phyloP scores from a whole-genome alignment of 2,329 filamentous ascomycete genomes.

The Bipolaris sorokiniana region DNA sequence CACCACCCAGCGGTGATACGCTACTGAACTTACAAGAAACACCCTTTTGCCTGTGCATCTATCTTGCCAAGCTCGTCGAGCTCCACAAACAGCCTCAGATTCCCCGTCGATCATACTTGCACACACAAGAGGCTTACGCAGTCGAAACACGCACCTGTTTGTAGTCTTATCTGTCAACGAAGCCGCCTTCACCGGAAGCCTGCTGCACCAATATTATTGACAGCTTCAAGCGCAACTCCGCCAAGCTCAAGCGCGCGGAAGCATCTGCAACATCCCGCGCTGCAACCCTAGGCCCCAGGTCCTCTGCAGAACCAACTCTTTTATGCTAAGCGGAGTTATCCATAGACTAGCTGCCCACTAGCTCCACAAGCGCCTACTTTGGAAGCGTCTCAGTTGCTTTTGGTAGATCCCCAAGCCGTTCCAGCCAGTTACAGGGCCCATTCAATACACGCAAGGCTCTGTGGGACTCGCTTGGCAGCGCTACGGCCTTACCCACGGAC shows the following conservation, averaged over 20 bases:
- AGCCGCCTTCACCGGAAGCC: constrained; percentile 26
- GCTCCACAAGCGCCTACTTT: constrained; percentile 10
- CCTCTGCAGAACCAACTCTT: constrained; percentile 19
- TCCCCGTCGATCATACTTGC: constrained; percentile 18
- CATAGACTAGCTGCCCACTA: constrained; percentile 8
- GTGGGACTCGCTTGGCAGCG: constrained; percentile 30
- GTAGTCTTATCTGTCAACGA: constrained; percentile 8
- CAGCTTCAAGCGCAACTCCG: constrained; percentile 19
- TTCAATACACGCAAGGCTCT: constrained; percentile 34
- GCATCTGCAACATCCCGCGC: constrained; percentile 43
- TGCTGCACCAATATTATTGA: constrained; percentile 29
- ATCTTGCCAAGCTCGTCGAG: constrained; percentile 33
- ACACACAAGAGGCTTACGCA: constrained; percentile 27
- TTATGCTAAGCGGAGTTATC: constrained; percentile 16
- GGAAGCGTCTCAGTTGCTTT: constrained; percentile 16
- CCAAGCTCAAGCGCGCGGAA: constrained; percentile 31
- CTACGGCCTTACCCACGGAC: constrained; percentile 17
- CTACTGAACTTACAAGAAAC: constrained; percentile 31
- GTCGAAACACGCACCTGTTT: constrained; percentile 27
- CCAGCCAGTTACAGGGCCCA: constrained; percentile 32
- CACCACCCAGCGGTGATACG: constrained; percentile 22
- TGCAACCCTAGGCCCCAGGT: constrained; percentile 24
- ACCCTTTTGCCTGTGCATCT: constrained; percentile 19
- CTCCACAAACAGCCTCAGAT: constrained; percentile 26
- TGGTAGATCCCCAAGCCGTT: constrained; percentile 19